Percentiles rank a stretch among this genome's conserved stretches.
phyloP scores from a whole-genome alignment of 2,329 filamentous ascomycete genomes.

The Epichloe typhina region DNA sequence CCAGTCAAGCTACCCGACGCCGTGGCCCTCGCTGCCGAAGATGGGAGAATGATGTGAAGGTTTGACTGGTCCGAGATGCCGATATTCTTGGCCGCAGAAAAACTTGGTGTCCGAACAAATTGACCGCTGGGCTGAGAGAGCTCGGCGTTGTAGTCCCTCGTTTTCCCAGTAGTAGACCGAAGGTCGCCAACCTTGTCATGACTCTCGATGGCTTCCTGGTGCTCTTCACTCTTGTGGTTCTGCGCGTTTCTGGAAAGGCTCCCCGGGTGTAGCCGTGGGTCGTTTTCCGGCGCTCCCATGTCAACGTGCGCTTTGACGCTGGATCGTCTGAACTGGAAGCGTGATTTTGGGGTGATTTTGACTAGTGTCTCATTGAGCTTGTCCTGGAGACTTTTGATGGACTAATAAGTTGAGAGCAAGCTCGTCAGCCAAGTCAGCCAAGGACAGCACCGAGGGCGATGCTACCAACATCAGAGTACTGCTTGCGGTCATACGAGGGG shows the following conservation, averaged over 20 bases:
- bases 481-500: conserved; percentile 79
- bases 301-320: conserved; percentile 22
- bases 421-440: neutral
- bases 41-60: conserved; percentile 66
- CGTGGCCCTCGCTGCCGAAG: conserved; percentile 55
- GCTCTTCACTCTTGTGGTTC: conserved; percentile 7
- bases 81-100: conserved; percentile 48
- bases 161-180: conserved; percentile 20
- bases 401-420: conserved; percentile 32
- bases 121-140: conserved; percentile 28
- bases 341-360: conserved; percentile 57
- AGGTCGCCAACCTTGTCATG: conserved; percentile 26
- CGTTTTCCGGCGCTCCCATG: conserved; percentile 29
- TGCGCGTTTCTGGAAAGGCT: conserved; percentile 19
- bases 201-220: conserved; percentile 8
- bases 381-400: conserved; percentile 69
- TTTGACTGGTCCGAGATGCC: conserved; percentile 52
- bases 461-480: conserved; percentile 58
- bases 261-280: conserved; percentile 27
- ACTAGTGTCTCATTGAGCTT: conserved; percentile 59
- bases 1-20: conserved; percentile 61
- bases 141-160: conserved; percentile 43
- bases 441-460: neutral
- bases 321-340: conserved; percentile 62
- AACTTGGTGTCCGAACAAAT: conserved; percentile 44